These are phyloP conservation scores for Dendrocalamus sinicus DNA, from an alignment of 176 grass and related monocot species.

Conservation along the genomic window DNA sequence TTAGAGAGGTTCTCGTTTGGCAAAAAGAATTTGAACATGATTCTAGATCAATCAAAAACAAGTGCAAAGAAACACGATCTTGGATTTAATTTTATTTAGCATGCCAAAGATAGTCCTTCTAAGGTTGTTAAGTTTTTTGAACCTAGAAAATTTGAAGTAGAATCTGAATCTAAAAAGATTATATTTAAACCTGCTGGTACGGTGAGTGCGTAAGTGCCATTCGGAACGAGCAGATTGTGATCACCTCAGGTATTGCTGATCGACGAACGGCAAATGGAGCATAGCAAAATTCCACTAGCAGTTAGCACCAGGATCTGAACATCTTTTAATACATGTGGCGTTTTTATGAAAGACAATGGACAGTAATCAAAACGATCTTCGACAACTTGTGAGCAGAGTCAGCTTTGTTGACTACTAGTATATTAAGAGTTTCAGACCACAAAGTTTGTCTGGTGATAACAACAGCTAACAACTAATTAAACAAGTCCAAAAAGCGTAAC, in stretches of 20 bases:
- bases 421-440: slow-evolving; percentile 22
- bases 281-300: background rate
- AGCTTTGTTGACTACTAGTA: background rate
- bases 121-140: no score
- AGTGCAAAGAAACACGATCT: no score
- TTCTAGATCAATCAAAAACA: no score
- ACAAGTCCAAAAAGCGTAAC: background rate
- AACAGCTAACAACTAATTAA: slow-evolving; percentile 35
- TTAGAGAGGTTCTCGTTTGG: no score
- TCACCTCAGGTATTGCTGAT: slow-evolving; percentile 54
- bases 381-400: slow-evolving; percentile 1
- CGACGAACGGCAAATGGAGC: slow-evolving; percentile 67
- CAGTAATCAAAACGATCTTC: background rate
- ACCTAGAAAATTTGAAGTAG: no score
- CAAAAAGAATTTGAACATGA: no score
- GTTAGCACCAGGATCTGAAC: background rate
- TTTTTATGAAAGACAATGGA: background rate
- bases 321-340: background rate
- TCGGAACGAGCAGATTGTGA: slow-evolving; percentile 49
- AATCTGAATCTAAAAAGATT: no score
- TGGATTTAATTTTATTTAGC: no score
- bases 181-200: no score
- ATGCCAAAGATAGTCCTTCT: no score
- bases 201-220: slow-evolving; percentile 59
- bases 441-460: slow-evolving; percentile 28